These are phyloP conservation scores for Erodium maritimum DNA, from an alignment of 345 rosid species.

Conservation along the genomic window DNA sequence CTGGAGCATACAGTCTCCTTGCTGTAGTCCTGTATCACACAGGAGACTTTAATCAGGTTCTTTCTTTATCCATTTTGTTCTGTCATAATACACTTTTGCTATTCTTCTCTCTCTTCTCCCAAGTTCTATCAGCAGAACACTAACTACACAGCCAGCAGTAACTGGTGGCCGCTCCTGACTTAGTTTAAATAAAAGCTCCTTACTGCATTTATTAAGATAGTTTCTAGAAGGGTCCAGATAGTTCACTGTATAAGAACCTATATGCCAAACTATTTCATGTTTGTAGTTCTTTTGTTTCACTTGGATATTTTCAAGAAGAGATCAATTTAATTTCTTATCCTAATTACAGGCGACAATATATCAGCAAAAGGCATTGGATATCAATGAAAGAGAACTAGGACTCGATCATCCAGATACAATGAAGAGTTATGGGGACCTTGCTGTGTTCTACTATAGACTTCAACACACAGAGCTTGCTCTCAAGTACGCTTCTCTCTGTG, in stretches of 20 bases:
- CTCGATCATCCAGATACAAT: slow-evolving; percentile 99
- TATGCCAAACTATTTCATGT: no score
- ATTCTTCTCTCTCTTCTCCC: no score
- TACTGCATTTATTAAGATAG: no score
- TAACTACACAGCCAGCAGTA: no score
- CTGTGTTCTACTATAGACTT: slow-evolving; percentile 97
- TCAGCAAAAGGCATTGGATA: slow-evolving; percentile 98
- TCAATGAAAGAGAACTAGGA: slow-evolving; percentile 97
- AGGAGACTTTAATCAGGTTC: slow-evolving; percentile 97
- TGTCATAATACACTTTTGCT: no score
- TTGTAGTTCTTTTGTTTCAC: not conserved
- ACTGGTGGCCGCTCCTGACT: not conserved
- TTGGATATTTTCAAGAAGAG: slow-evolving; percentile 9
- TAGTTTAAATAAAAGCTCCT: no score
- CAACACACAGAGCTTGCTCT: slow-evolving; percentile 97
- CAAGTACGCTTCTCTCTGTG: slow-evolving; percentile 44
- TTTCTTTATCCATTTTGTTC: slow-evolving; percentile 8
- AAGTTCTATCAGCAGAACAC: no score
- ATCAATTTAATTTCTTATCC: slow-evolving; percentile 12
- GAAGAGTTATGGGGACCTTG: slow-evolving; percentile 99
- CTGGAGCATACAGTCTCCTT: slow-evolving; percentile 99
- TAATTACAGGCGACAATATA: slow-evolving; percentile 80
- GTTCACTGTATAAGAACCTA: no score
- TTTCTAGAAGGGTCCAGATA: no score
- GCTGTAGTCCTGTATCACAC: slow-evolving; percentile 97